These are phyloP conservation scores for Gracilariopsis chorda DNA, from an alignment of 23 red algal species.

Conservation along the genomic window DNA sequence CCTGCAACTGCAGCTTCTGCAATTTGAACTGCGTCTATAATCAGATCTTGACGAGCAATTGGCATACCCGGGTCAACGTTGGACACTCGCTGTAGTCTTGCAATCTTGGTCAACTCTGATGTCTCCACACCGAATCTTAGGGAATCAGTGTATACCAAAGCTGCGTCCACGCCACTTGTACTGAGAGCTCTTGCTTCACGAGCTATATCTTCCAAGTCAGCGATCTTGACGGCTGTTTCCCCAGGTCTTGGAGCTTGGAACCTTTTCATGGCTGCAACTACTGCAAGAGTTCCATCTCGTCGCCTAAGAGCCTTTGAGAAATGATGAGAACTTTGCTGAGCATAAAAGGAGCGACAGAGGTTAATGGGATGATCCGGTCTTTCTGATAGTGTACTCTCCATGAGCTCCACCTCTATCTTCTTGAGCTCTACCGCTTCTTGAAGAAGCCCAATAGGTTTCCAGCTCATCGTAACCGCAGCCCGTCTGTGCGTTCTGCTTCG, in stretches of 20 bases:
- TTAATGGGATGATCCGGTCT: conserved; percentile 83
- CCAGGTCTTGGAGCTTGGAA: conserved; percentile 18
- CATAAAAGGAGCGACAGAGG: conserved; percentile 67
- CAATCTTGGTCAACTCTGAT: conserved; percentile 8
- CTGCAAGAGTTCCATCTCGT: conserved; percentile 47
- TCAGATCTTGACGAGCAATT: conserved; percentile 76
- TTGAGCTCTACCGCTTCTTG: conserved; percentile 60
- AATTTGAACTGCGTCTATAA: conserved; percentile 92
- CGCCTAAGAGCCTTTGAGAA: conserved; percentile 53
- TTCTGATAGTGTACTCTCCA: conserved; percentile 57
- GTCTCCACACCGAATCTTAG: conserved; percentile 40
- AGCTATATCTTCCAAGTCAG: conserved; percentile 46
- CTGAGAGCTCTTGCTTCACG: conserved; percentile 38
- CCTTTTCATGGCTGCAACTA: conserved; percentile 72
- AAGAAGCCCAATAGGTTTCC: conserved; percentile 61
- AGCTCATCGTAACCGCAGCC: conserved; percentile 17
- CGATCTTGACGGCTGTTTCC: not conserved
- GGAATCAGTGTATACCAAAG: conserved; percentile 44
- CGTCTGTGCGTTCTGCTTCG: too few species aligned
- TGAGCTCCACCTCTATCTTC: conserved; percentile 48
- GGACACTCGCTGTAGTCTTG: not conserved
- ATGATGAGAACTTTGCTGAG: conserved; percentile 11
- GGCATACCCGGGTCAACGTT: conserved; percentile 63
- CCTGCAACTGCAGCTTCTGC: conserved; percentile 86
- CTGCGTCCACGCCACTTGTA: conserved; percentile 44